phyloP scores from a whole-genome alignment of 192 early-diverging fungal species.

The Podila verticillata region DNA sequence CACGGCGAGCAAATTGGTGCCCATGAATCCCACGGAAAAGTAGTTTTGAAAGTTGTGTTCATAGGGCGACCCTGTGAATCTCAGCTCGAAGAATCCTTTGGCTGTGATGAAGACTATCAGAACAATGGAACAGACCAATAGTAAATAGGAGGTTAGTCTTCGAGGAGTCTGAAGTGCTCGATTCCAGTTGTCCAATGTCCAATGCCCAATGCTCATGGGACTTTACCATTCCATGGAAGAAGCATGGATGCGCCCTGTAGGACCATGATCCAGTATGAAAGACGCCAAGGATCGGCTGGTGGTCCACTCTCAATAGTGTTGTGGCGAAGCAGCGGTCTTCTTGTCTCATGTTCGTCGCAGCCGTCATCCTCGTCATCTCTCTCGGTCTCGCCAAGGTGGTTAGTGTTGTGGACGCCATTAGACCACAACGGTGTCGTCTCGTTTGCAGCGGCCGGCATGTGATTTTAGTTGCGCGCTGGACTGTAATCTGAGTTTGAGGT shows the following conservation, averaged over 20 bases:
- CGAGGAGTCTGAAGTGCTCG: background rate
- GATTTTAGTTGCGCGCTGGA: background rate
- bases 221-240: constrained; percentile 80
- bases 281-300: constrained; percentile 55
- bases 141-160: background rate
- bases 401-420: constrained; percentile 14
- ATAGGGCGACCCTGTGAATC: constrained; percentile 68
- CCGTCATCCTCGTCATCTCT: constrained; percentile 3
- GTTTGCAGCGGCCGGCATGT: constrained; percentile 14
- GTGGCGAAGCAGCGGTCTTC: constrained; percentile 4
- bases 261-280: constrained; percentile 73
- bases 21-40: constrained; percentile 74
- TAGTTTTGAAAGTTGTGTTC: constrained; percentile 80
- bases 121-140: background rate
- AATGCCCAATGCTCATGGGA: background rate
- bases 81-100: constrained; percentile 73
- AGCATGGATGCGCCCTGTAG: constrained; percentile 80
- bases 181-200: background rate
- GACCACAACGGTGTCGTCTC: constrained; percentile 36
- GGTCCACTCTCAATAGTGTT: constrained; percentile 31
- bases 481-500: background rate
- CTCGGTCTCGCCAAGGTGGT: constrained; percentile 10
- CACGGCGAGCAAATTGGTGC: constrained; percentile 65
- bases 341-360: background rate
- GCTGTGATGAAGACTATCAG: constrained; percentile 77